phyloP scores from a whole-genome alignment of 306 rosid species.

The Quercus glauca region DNA sequence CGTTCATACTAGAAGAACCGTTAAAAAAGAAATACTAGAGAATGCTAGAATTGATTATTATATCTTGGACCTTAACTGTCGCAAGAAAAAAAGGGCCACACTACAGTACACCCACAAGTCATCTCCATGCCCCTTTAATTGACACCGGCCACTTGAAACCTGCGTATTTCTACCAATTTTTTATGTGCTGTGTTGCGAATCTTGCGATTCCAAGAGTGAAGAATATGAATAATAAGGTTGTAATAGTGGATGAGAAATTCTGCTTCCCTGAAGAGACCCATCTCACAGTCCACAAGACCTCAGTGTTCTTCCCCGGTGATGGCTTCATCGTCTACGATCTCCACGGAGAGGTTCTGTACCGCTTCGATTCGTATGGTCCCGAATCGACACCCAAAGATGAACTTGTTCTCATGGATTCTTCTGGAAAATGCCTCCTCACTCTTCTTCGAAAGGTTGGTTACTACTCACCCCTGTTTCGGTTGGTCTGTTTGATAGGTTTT shows the following conservation, averaged over 20 bases:
- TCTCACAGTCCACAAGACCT: constrained; percentile 34
- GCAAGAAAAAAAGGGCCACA: neutral
- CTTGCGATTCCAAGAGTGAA: neutral
- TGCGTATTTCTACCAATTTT: neutral
- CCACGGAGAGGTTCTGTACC: constrained; percentile 13
- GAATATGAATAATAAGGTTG: constrained; percentile 11
- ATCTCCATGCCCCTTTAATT: no score
- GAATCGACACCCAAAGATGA: constrained; percentile 13
- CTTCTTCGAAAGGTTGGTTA: constrained; percentile 14
- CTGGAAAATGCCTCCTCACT: constrained; percentile 27
- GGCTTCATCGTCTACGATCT: constrained; percentile 29
- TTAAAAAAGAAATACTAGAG: neutral
- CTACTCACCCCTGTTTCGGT: no score
- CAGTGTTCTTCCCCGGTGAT: constrained; percentile 29
- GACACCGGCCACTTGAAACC: neutral
- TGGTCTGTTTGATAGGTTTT: no score
- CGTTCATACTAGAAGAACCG: no score
- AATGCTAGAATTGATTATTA: no score
- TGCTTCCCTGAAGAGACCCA: constrained; percentile 16
- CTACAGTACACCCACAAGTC: no score
- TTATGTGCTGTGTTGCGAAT: neutral
- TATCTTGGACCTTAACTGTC: neutral
- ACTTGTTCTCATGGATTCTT: constrained; percentile 29
- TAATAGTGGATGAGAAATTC: constrained; percentile 21
- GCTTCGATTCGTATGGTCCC: constrained; percentile 28